These are phyloP conservation scores for Austroboletus rostrupii DNA, from an alignment of 1,284 basidiomycete genomes.

Conservation along the genomic window DNA sequence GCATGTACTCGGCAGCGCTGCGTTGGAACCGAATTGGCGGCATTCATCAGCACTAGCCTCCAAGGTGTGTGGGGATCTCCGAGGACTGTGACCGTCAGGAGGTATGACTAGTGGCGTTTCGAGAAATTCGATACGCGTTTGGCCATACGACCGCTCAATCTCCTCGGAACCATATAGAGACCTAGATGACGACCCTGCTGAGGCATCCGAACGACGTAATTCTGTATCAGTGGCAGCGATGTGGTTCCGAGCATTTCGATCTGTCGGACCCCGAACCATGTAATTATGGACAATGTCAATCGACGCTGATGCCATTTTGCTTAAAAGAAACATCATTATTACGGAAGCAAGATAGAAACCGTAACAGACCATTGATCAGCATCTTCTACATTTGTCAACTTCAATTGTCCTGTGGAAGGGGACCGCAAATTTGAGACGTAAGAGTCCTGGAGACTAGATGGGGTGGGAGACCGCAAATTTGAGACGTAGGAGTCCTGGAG, in stretches of 20 bases:
- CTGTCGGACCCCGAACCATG: background rate
- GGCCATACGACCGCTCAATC: background rate
- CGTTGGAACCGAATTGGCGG: background rate
- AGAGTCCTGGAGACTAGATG: background rate
- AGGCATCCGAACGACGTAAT: background rate
- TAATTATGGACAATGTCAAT: background rate
- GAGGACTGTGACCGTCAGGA: background rate
- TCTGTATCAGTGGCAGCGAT: background rate
- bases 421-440: background rate
- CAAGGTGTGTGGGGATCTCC: background rate
- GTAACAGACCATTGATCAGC: slow-evolving; percentile 14
- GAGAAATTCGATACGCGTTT: background rate
- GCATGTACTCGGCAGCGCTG: background rate
- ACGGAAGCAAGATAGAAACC: background rate
- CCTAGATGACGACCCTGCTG: background rate
- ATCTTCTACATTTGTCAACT: background rate
- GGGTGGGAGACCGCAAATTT: background rate
- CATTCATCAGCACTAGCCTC: background rate
- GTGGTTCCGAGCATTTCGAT: background rate
- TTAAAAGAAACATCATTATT: slow-evolving; percentile 11
- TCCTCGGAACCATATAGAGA: background rate
- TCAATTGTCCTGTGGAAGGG: background rate
- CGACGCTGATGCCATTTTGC: background rate
- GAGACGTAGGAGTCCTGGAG: background rate
- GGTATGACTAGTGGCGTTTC: background rate